Conservation (phyloP, 2,329 filamentous ascomycete genomes). For the Tolypocladium amazonense region DNA sequence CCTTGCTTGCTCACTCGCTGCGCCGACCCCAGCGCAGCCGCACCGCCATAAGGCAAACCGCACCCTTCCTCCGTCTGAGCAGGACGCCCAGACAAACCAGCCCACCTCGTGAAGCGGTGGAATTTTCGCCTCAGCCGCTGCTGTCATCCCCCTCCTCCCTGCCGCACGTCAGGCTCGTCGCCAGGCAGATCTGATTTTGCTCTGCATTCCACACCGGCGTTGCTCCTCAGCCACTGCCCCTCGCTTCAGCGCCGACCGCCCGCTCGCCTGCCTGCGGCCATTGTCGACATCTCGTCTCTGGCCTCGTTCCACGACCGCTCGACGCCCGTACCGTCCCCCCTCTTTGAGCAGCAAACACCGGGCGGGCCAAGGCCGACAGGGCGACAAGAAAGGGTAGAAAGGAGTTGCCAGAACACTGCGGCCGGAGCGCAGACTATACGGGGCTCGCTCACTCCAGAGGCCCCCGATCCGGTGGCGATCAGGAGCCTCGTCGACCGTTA, state of each 20-base stretch:
- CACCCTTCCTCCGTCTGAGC: background rate
- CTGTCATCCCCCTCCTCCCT: constrained; percentile 1
- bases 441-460: background rate
- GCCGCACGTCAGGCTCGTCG: background rate
- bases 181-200: background rate
- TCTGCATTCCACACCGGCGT: constrained; percentile 1
- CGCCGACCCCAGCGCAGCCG: background rate
- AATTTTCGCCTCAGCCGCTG: constrained; percentile 2
- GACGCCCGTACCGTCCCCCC: background rate
- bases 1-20: background rate
- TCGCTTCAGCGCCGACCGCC: constrained; percentile 3
- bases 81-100: background rate
- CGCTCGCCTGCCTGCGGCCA: background rate
- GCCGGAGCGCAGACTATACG: background rate
- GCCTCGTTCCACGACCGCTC: background rate
- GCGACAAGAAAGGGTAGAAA: background rate
- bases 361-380: background rate
- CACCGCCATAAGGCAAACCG: background rate
- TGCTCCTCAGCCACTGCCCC: background rate
- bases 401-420: background rate
- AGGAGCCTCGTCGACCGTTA: background rate
- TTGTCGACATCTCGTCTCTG: background rate
- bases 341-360: background rate
- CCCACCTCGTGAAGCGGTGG: background rate
- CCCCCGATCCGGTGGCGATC: background rate